phyloP scores from a whole-genome alignment of 2,329 filamentous ascomycete genomes.

The Penicillium sp. region DNA sequence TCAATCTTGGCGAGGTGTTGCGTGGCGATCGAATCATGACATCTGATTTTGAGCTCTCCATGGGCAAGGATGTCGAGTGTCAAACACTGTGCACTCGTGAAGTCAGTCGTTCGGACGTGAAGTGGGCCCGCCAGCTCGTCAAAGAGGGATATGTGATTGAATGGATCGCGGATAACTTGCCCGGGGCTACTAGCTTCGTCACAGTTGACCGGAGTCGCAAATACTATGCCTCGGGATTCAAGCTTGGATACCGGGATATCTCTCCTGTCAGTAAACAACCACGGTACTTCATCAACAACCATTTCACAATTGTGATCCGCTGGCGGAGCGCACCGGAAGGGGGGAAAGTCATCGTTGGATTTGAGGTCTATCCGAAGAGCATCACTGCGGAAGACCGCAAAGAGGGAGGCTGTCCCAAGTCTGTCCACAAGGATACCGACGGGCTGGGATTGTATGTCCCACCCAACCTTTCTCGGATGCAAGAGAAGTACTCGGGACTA shows the following conservation, averaged over 20 bases:
- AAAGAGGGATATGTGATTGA: slow-evolving; percentile 81
- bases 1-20: slow-evolving; percentile 85
- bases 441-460: slow-evolving; percentile 70
- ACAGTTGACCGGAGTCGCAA: slow-evolving; percentile 81
- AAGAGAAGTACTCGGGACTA: slow-evolving; percentile 58
- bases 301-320: slow-evolving; percentile 81
- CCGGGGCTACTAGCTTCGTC: slow-evolving; percentile 84
- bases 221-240: slow-evolving; percentile 90
- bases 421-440: slow-evolving; percentile 64
- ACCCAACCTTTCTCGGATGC: slow-evolving; percentile 61
- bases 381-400: slow-evolving; percentile 65
- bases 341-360: slow-evolving; percentile 80
- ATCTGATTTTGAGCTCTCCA: slow-evolving; percentile 78
- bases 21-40: slow-evolving; percentile 82
- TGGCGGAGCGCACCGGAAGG: slow-evolving; percentile 72
- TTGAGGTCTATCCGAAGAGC: slow-evolving; percentile 89
- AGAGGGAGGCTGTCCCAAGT: slow-evolving; percentile 66
- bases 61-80: slow-evolving; percentile 75
- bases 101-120: slow-evolving; percentile 65
- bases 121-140: slow-evolving; percentile 71
- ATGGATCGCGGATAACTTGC: slow-evolving; percentile 92
- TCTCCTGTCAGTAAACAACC: slow-evolving; percentile 61
- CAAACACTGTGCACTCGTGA: slow-evolving; percentile 71
- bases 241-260: slow-evolving; percentile 75
- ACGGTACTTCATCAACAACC: slow-evolving; percentile 80